A percentile compares a stretch with the other conserved stretches of the same genome.
phyloP scores from a whole-genome alignment of 768 basidiomycete species.

The Leccinum longicurvipes region DNA sequence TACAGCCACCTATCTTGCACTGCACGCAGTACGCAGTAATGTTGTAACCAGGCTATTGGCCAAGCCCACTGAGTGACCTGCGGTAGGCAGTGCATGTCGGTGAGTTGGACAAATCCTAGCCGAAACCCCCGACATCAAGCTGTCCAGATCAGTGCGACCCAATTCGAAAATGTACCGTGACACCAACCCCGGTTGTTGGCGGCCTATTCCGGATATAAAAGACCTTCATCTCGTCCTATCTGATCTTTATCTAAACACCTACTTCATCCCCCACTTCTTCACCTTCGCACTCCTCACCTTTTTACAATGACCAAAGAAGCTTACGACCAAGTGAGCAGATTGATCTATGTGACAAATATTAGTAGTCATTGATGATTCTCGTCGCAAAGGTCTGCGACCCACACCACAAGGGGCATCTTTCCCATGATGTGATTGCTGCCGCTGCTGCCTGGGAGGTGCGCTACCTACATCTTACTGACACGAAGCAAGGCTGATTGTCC shows the following conservation, averaged over 20 bases:
- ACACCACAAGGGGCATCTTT: slow-evolving; percentile 54
- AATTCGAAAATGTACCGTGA: neutral
- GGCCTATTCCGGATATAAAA: slow-evolving; percentile 15
- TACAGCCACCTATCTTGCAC: neutral
- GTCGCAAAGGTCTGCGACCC: slow-evolving; percentile 41
- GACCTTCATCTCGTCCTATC: neutral
- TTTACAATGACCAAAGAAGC: slow-evolving; percentile 17
- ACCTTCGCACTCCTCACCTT: neutral
- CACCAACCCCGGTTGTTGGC: neutral
- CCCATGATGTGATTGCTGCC: slow-evolving; percentile 65
- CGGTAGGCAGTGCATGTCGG: neutral
- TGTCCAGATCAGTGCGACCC: slow-evolving; percentile 6
- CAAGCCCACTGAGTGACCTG: too few species aligned
- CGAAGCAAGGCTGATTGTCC: neutral
- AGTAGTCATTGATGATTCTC: neutral
- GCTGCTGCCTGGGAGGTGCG: slow-evolving; percentile 64
- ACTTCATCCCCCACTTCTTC: neutral
- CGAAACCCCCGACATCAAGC: neutral
- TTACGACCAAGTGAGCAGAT: slow-evolving; percentile 19
- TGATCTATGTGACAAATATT: neutral
- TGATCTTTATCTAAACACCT: slow-evolving; percentile 15
- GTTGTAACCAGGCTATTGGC: too few species aligned
- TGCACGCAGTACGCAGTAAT: neutral
- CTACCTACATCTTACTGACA: neutral
- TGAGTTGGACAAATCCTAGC: neutral